phyloP scores from a whole-genome alignment of 2,329 filamentous ascomycete genomes.

The Cladophialophora bantiana region DNA sequence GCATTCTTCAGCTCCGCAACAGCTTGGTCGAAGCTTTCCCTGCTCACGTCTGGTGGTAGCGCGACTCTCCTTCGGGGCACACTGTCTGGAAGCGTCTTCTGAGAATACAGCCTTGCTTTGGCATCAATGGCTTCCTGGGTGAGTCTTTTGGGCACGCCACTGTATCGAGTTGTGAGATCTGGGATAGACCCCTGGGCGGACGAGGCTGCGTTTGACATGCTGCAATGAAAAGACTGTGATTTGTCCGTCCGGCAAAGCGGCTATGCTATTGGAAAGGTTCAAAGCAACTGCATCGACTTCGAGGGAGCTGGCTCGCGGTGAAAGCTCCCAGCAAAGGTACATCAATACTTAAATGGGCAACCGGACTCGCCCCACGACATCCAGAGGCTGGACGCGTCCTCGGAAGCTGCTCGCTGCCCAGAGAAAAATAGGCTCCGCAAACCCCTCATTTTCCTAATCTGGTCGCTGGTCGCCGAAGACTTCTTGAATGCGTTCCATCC shows the following conservation, averaged over 20 bases:
- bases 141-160: conserved; percentile 33
- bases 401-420: neutral
- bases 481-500: neutral
- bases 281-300: neutral
- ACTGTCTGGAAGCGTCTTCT: conserved; percentile 38
- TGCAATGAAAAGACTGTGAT: neutral
- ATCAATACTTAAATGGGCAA: conserved; percentile 9
- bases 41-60: conserved; percentile 36
- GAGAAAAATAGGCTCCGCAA: neutral
- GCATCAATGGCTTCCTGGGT: conserved; percentile 34
- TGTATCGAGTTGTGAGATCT: conserved; percentile 27
- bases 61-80: conserved; percentile 22
- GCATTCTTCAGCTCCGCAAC: conserved; percentile 33
- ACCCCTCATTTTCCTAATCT: conserved; percentile 20
- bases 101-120: conserved; percentile 34
- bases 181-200: conserved; percentile 26
- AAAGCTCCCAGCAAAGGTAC: neutral
- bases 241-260: neutral
- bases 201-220: conserved; percentile 26
- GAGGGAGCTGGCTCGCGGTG: neutral
- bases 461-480: neutral
- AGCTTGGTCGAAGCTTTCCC: conserved; percentile 34
- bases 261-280: conserved; percentile 1
- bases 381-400: neutral
- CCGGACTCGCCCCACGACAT: conserved; percentile 13